Conservation (phyloP, 352 stramenopile species). For the Aphanomyces euteiches region DNA sequence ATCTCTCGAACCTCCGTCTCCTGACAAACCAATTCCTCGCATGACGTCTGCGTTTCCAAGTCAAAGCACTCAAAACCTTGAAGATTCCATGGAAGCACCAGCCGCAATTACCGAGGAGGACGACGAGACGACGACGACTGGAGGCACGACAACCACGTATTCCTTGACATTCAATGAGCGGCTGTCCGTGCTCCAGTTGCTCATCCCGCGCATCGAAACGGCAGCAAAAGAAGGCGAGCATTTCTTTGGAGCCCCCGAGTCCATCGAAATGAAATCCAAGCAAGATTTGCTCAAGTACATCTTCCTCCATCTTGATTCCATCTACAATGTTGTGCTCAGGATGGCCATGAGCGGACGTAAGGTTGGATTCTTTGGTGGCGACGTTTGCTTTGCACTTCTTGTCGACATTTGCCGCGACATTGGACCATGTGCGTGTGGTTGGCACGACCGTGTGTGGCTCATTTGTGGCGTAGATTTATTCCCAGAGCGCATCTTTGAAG, state of each 20-base stretch:
- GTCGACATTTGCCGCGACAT: conserved; percentile 57
- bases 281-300: conserved; percentile 61
- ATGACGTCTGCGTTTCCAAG: conserved; percentile 27
- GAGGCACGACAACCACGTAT: conserved; percentile 9
- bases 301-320: neutral
- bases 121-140: neutral
- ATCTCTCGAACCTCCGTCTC: neutral
- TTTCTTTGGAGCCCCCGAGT: conserved; percentile 34
- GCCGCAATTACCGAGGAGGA: neutral
- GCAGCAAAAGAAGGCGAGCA: conserved; percentile 54
- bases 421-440: conserved; percentile 42
- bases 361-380: conserved; percentile 67
- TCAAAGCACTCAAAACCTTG: neutral
- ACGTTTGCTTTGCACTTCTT: conserved; percentile 75
- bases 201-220: conserved; percentile 63
- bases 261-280: conserved; percentile 56
- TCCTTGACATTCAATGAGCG: conserved; percentile 18
- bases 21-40: conserved; percentile 12
- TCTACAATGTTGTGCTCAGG: conserved; percentile 32
- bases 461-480: conserved; percentile 49
- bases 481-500: conserved; percentile 64
- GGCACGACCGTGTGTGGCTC: neutral
- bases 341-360: conserved; percentile 64
- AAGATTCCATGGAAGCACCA: neutral
- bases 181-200: conserved; percentile 36